A percentile compares a stretch with the other conserved stretches of the same genome.
Evolutionary conservation across 2,329 filamentous ascomycete species (phyloP).

Genomic region (Aureobasidium sp.): DNA sequence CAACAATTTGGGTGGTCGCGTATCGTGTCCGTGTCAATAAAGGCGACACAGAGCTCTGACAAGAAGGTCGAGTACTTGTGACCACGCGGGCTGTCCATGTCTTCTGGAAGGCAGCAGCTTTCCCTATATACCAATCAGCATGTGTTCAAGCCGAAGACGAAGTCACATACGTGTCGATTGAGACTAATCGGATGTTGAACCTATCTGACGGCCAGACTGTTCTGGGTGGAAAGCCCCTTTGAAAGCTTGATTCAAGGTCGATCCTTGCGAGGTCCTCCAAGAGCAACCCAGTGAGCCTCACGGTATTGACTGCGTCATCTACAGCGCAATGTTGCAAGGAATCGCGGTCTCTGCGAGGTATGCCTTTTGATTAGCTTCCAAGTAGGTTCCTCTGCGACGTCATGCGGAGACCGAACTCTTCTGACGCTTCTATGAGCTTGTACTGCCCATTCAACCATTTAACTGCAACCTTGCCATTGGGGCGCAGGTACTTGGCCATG

Average conservation of each 20-base stretch:
- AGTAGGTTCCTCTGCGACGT: not conserved
- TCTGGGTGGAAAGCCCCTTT: not conserved
- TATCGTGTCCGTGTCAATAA: not conserved
- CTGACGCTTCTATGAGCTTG: not conserved
- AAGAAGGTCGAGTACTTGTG: not conserved
- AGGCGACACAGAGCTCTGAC: not conserved
- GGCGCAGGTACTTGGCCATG: not conserved
- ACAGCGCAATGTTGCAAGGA: not conserved
- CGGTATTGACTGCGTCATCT: not conserved
- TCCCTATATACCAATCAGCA: not conserved
- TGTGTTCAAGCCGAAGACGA: too few species aligned
- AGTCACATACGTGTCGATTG: not conserved
- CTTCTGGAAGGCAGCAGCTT: not conserved
- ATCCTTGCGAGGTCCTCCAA: not conserved
- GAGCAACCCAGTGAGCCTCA: not conserved
- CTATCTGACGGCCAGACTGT: not conserved
- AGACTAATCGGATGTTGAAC: not conserved
- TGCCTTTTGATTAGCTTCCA: not conserved
- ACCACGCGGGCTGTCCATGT: not conserved
- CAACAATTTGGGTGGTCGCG: not conserved
- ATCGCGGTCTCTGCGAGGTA: not conserved
- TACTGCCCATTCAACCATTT: not conserved
- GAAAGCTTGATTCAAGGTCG: not conserved
- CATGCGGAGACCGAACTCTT: not conserved
- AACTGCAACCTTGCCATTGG: not conserved